A percentile compares a stretch with the other conserved stretches of the same genome.
Conservation (phyloP, 2,329 filamentous ascomycete species). For the Penicillium sumatraense region DNA sequence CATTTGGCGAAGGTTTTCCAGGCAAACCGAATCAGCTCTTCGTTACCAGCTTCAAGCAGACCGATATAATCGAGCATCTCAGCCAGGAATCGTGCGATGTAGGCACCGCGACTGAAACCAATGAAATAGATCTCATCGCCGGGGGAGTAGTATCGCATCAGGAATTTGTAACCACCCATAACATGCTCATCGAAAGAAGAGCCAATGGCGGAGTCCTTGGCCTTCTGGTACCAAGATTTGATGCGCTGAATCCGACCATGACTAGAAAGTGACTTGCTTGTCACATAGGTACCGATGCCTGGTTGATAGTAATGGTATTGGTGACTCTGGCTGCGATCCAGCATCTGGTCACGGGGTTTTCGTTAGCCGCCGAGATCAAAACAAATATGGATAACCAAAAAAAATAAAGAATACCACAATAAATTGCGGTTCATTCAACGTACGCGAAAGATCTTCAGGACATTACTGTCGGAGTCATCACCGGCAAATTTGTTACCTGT, state of each 20-base stretch:
- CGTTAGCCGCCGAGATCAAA: not conserved
- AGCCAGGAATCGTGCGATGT: conserved; percentile 75
- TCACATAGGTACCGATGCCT: conserved; percentile 52
- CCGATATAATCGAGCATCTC: conserved; percentile 87
- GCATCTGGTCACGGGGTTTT: conserved; percentile 35
- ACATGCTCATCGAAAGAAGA: conserved; percentile 83
- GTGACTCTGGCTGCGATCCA: conserved; percentile 44
- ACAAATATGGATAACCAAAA: not conserved
- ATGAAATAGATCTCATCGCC: conserved; percentile 70
- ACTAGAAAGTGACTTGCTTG: conserved; percentile 38
- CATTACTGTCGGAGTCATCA: conserved; percentile 52
- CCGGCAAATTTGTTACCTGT: conserved; percentile 51
- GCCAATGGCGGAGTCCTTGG: conserved; percentile 73
- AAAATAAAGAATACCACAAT: too few species aligned
- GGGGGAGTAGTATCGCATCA: conserved; percentile 73
- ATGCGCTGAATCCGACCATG: conserved; percentile 50
- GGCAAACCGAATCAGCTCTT: conserved; percentile 82
- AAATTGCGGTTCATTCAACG: conserved; percentile 21
- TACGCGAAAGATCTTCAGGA: conserved; percentile 52
- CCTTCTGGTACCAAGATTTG: conserved; percentile 54
- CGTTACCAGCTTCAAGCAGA: conserved; percentile 77
- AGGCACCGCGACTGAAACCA: conserved; percentile 74
- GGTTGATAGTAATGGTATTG: conserved; percentile 51
- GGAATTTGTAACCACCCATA: conserved; percentile 78
- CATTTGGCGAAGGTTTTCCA: conserved; percentile 64